Evolutionary conservation across 768 basidiomycete species (phyloP), one percentile per base, ranked within the genome.

Genomic region (Lactarius vividus): DNA sequence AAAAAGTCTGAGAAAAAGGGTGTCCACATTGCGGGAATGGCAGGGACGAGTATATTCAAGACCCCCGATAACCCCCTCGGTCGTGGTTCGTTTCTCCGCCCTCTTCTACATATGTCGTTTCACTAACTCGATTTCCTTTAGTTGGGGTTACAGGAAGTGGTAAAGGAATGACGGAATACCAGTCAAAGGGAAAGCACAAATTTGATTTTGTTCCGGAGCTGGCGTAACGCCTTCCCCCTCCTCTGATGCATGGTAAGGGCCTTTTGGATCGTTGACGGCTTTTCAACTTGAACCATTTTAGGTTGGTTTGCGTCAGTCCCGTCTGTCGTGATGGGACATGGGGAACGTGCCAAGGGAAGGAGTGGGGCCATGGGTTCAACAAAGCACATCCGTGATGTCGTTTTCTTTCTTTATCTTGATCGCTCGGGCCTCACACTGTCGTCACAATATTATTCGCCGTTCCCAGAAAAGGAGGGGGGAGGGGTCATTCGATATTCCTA

Each of bases 1-100:
- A 96, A 95, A 81, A 96, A 96, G 79, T 85, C 88, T 33, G 91
- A 94, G 76, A 94, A 89, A 83, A 96, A 96, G 77, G 94, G 94
- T 10, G 86, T 94, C 37, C 87, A 90, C 74, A 95, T 96, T 64
- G 94, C 94, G 33, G 94, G 94, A 29, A 84, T 93, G 39, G 78
- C 89, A 35, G 94, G 94, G 31, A 94, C 89, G 69, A 94, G 92
- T 72, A 95, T 95, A 69, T 96, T 96, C 82, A 93, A 94, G 79
- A 96, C 92, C 4, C 94, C 94, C 15, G 94, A 94, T 70, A 94
- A 95, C 74, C 94, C 94, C 13, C 74, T 92, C 23, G 94, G 94
- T 29, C 84, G 81, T 83, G 94, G 94, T 91, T 71, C 54, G 84
- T 74, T 64, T 65, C 55, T 63, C 76, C 71, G 69, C 20, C 49